phyloP scores from a whole-genome alignment of 208 protist genomes.

The Trypanosoma platydactyli region DNA sequence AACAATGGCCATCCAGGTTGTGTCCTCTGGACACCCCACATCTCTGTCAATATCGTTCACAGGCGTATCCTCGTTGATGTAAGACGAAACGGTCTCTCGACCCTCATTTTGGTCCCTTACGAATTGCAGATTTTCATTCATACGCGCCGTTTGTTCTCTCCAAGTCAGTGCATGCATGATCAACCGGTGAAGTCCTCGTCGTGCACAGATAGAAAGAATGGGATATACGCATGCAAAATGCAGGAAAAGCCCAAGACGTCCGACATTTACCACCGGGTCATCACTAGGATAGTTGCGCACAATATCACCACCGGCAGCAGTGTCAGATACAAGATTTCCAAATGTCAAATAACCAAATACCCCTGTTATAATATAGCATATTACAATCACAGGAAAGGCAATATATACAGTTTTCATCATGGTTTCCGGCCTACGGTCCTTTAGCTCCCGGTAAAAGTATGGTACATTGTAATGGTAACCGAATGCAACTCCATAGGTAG shows the following conservation, averaged over 20 bases:
- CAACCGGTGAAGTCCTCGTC: conserved; percentile 61
- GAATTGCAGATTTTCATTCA: conserved; percentile 25
- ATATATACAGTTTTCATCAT: conserved; percentile 69
- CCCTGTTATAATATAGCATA: conserved; percentile 55
- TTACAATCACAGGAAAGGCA: conserved; percentile 63
- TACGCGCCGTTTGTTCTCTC: conserved; percentile 36
- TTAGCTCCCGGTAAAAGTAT: conserved; percentile 81
- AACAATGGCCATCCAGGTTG: conserved; percentile 65
- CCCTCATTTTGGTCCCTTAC: background rate
- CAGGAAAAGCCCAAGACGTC: conserved; percentile 68
- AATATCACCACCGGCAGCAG: conserved; percentile 58
- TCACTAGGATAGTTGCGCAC: conserved; percentile 56
- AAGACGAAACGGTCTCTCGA: background rate
- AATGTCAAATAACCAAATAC: conserved; percentile 77
- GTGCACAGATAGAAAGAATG: conserved; percentile 71
- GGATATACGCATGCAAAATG: conserved; percentile 87
- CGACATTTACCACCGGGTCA: conserved; percentile 68
- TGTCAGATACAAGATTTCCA: conserved; percentile 40
- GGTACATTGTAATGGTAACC: conserved; percentile 81
- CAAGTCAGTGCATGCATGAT: conserved; percentile 57
- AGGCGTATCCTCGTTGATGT: background rate
- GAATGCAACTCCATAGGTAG: conserved; percentile 63
- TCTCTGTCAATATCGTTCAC: conserved; percentile 46
- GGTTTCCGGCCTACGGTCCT: conserved; percentile 34
- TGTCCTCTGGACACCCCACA: conserved; percentile 65